Conservation (phyloP, 352 stramenopile species). For the Globisporangium echinulatum region DNA sequence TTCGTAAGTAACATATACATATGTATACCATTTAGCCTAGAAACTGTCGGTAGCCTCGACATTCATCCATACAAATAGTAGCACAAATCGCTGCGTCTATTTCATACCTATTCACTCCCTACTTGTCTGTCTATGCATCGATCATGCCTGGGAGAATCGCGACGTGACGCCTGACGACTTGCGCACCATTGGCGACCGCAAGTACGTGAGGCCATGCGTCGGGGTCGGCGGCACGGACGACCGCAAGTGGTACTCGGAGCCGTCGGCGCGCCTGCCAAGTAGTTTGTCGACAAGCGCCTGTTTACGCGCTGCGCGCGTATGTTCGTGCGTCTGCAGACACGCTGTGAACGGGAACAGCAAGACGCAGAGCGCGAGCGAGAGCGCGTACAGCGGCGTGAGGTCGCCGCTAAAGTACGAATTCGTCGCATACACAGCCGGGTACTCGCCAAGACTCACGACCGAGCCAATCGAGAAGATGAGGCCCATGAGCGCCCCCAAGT, state of each 20-base stretch:
- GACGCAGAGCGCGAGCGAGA: constrained; percentile 45
- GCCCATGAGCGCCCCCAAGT: constrained; percentile 76
- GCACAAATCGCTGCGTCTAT: no score
- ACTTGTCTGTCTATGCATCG: no score
- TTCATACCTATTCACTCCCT: no score
- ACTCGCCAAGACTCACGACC: constrained; percentile 68
- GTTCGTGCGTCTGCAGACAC: constrained; percentile 49
- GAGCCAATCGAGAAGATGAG: constrained; percentile 80
- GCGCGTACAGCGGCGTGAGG: constrained; percentile 41
- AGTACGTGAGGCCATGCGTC: constrained; percentile 39
- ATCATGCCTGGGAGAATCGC: no score
- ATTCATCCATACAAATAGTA: no score
- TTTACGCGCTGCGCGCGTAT: constrained; percentile 29
- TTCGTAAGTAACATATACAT: neutral
- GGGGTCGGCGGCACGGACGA: constrained; percentile 10
- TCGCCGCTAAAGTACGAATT: constrained; percentile 54
- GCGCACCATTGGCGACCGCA: constrained; percentile 40
- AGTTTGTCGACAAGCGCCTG: constrained; percentile 24
- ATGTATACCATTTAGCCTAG: no score
- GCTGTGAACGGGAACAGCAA: constrained; percentile 56
- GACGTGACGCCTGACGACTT: neutral
- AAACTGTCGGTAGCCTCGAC: no score
- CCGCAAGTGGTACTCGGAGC: no score
- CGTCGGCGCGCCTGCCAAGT: neutral
- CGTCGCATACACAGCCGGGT: constrained; percentile 69